Evolutionary conservation across 257 asterid genomes (phyloP).

Genomic region (Petunia axillaris): DNA sequence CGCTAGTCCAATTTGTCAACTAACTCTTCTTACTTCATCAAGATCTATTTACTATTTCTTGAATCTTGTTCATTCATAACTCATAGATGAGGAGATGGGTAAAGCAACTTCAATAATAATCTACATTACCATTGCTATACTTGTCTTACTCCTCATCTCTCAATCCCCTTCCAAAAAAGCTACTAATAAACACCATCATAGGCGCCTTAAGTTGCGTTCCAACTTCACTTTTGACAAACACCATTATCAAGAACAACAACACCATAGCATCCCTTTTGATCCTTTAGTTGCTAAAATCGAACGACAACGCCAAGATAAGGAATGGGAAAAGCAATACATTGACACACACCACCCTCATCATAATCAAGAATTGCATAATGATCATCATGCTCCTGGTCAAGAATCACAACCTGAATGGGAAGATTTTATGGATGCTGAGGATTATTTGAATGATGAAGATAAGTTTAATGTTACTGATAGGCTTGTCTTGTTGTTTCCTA

Average conservation of each 20-base stretch:
- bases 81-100: constrained; percentile 68
- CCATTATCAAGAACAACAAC: constrained; percentile 33
- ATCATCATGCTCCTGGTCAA: constrained; percentile 48
- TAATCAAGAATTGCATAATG: constrained; percentile 32
- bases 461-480: constrained; percentile 84
- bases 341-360: constrained; percentile 56
- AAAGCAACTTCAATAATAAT: constrained; percentile 56
- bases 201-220: constrained; percentile 87
- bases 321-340: constrained; percentile 73
- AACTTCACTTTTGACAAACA: constrained; percentile 61
- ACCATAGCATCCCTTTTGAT: constrained; percentile 57
- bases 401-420: constrained; percentile 95
- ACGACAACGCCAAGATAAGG: constrained; percentile 75
- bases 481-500: constrained; percentile 75
- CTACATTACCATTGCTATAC: constrained; percentile 66
- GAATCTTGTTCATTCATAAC: not conserved
- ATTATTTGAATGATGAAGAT: constrained; percentile 83
- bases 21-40: not conserved
- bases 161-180: constrained; percentile 57
- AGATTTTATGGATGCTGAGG: constrained; percentile 89
- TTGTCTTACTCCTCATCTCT: constrained; percentile 65
- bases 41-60: not conserved
- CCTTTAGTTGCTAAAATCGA: constrained; percentile 84
- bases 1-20: not conserved
- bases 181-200: constrained; percentile 58